Evolutionary conservation across 176 grass and related monocot genomes (phyloP), one percentile per base, ranked within the genome.

Genomic region (Saccharum officinarum): DNA sequence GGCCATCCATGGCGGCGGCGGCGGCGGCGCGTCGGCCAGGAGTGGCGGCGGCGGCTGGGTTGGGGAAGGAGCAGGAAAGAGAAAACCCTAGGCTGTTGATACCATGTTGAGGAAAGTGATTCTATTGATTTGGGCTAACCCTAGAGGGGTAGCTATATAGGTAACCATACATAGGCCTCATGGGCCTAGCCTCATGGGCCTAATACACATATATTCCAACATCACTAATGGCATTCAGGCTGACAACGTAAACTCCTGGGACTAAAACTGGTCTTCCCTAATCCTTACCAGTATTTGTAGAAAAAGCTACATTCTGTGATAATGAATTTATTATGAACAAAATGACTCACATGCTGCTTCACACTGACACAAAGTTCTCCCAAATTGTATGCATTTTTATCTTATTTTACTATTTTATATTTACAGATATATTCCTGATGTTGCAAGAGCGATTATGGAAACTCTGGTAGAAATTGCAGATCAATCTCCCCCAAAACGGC

Each of bases 391-490:
- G 30, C 7, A 49, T 40, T 57, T 67, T 70, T 42, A 30, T 78
- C 22, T 37, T 85, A 45, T 22, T 69, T 67, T 23, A 38, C 80
- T 25, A 62, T 73, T 87, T 80, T 42, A 3, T 77, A 15, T 82
- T 86, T 62, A 23, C 81, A 98, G 96, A 82, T 95, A 98, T 63
- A 95, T 98, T 88, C 96, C 96, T 84, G 96, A 94, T 87, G 96
- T 94, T 77, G 94, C 93, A 36, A 91, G 93, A 72, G 94, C 96
- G n/a, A 73, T 98, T 31, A 94, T 98, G 96, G 96, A 95, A 44
- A 92, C 92, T 6, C 88, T 98, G 4, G 93, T 90, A 75, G 6
- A 95, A 75, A 90, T 98, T 81, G 91, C 91, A 89, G 88, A 90
- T 41, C 71, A 86, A 38, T 85, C 84, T 87, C 81, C 85, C 64